Evolutionary conservation across 805 yeast genomes (phyloP), one percentile per base, ranked within the genome.

Genomic region (Metahyphopichia silvanorum): DNA sequence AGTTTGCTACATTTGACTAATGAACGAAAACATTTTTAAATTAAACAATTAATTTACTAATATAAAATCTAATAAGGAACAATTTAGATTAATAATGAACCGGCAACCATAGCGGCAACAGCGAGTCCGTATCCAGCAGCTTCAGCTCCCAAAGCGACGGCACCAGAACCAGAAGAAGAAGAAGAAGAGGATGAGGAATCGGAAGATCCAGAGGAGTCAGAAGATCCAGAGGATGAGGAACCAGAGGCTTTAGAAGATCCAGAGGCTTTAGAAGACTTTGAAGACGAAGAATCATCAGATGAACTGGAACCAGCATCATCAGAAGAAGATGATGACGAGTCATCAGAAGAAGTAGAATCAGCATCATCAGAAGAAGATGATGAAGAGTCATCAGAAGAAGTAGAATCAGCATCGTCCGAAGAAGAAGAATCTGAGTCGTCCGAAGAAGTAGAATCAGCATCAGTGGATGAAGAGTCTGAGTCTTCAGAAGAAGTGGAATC

Each of bases 121-220:
- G 46, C 48, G 16, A 44, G 12, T 19, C 51, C 49, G 36, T 33
- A 37, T 17, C 40, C 35, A 15, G 29, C 34, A 12, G 27, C 5
- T 4, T 27, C 15, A 11, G 21, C 18, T 38, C 49, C 49, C 55
- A 53, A 28, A 45, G 46, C 42, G 18, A 49, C 32, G 59, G 60
- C 4, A 59, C 30, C 32, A 25, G 36, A 35, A 17, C 25, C 16
- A 13, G 31, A 26, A 12, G 44, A 33, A 8, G 22, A 11, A 8
- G 33, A 24, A 7, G 16, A 13, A 16, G 35, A 27, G 10, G 32
- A 22, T 5, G 22, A 17, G 18, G 28, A 29, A 16, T 21, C 27
- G 8, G 23, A 20, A 19, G 33, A 28, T 2, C 26, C 27, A 27
- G 38, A 14, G 9, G 29, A 25, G 2, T 7, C 23, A 4, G 20